Evolutionary conservation across 192 early-diverging fungal genomes (phyloP).

Genomic region (Coemansia sp.): DNA sequence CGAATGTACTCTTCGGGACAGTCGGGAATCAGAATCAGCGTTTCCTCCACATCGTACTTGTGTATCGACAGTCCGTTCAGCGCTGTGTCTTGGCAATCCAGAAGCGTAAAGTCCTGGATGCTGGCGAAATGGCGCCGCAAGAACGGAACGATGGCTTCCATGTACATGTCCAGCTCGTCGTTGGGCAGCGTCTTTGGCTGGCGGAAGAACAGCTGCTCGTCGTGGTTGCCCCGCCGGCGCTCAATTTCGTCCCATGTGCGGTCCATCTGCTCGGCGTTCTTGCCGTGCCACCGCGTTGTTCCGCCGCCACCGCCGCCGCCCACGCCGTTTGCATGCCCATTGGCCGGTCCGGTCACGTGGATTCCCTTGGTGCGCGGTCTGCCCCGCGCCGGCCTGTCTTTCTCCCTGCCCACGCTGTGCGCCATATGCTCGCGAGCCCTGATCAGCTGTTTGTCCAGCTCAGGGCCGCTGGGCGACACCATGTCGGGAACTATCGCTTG

Average conservation of each 20-base stretch:
- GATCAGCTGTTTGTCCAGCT: slow-evolving; percentile 30
- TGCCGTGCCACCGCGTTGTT: slow-evolving; percentile 39
- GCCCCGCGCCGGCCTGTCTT: not conserved
- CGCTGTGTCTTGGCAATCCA: slow-evolving; percentile 67
- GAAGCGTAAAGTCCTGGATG: slow-evolving; percentile 48
- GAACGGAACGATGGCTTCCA: slow-evolving; percentile 46
- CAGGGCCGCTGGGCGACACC: slow-evolving; percentile 41
- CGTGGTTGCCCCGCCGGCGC: slow-evolving; percentile 33
- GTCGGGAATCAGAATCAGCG: slow-evolving; percentile 55
- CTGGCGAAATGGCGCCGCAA: slow-evolving; percentile 30
- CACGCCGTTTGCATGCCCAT: not conserved
- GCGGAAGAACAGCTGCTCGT: slow-evolving; percentile 47
- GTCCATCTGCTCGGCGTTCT: slow-evolving; percentile 51
- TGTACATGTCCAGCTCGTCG: slow-evolving; percentile 55
- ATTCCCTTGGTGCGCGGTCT: not conserved
- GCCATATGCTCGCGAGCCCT: not conserved
- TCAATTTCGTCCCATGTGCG: slow-evolving; percentile 50
- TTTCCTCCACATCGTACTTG: slow-evolving; percentile 59
- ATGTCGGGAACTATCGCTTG: slow-evolving; percentile 72
- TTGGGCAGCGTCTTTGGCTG: slow-evolving; percentile 43
- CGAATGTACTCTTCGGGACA: slow-evolving; percentile 48
- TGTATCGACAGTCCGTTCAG: slow-evolving; percentile 56
- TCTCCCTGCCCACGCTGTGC: not conserved
- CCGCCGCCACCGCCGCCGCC: slow-evolving; percentile 31
- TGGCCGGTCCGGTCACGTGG: not conserved